Evolutionary conservation across 208 protist genomes (phyloP), one percentile per base, ranked within the genome.

Genomic region (Endotrypanum monterogeii): DNA sequence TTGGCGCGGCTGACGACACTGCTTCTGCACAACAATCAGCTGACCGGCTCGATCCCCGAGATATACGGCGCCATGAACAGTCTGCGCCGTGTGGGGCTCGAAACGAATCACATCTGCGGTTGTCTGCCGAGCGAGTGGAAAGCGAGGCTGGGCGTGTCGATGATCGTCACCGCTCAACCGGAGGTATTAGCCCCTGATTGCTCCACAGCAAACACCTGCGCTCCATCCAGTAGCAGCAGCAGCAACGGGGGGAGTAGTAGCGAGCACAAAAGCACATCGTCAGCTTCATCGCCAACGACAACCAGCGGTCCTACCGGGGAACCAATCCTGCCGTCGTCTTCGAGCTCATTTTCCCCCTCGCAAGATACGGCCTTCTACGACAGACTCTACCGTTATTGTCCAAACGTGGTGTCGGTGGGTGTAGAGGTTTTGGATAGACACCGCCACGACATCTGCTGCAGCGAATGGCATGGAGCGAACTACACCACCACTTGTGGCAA

Each of bases 381-480:
- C 48, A 4, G n/a, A 18, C 9, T 51, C 41, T n/a, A 44, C 51
- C 0, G 56, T 25, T 9, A 65, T 0, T 80, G 75, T 46, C 75
- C 75, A 3, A 80, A 80, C 28, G 57, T 60, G 2, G 52, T 67
- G 1, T 62, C 50, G 1, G 46, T 48, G 1, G 68, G 67, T 23
- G n/a, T 37, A 1, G 67, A 52, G 1, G 54, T 52, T 2, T 52
- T 80, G 16, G 18, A 55, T 0, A 1, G 25, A 39, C 37, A 71
- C 35, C 73, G 71, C 54, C n/a, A 61, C 3, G 54, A 74, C 6
- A 80, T 80, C 30, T 80, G 75, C 32, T 80, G 75, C 25, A 67
- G 1, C n/a, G 18, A 9, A 5, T 74, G 69, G 75, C 1, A 65
- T 23, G 75, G 61, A 5, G 39, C 63, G 0, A 62, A 68, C 4